Evolutionary conservation across 768 basidiomycete species (phyloP), one percentile per base, ranked within the genome.

Genomic region (Phlebiopsis flavidoalba): DNA sequence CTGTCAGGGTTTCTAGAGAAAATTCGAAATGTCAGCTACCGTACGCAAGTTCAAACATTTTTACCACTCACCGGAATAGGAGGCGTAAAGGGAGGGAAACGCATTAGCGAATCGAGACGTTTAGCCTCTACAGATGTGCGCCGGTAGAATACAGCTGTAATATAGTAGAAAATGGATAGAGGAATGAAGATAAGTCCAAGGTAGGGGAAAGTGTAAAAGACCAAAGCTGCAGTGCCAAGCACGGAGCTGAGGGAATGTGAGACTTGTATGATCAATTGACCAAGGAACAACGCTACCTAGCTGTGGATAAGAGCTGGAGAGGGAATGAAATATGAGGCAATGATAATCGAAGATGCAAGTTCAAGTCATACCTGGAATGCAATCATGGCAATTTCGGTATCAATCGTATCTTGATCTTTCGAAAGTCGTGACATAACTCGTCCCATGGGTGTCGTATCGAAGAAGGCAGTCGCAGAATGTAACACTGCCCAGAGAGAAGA

Each of bases 391-490:
- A 87, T 64, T 57, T 80, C 73, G 0, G 71, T 76, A 68, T 87
- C 85, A 22, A 86, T 74, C 1, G 77, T 80, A 60, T 85, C 81
- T 70, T 85, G 82, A 68, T 87, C 85, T 63, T 84, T 86, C 1
- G 84, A 84, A 15, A 87, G 68, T 5, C 82, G 75, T 2, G 83
- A 83, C 40, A 82, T 71, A 43, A 86, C 81, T 43, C 85, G 73
- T 0, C 85, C 85, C 67, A 86, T 79, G 0, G 86, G 86, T 0
- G 88, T 89, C 0, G 87, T 86, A 67, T 91, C 89, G 66, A 88
- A 89, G 74, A 89, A 90, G 3, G 84, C 80, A 0, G 78, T 69
- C 0, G 87, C 84, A 8, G 87, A 87, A 4, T 79, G 73, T 57
- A 92, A 66, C 4, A 92, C 85, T 14, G 77, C 76, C 5, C 63